Percentiles rank a stretch among this genome's conserved stretches.
phyloP scores from a whole-genome alignment of 2,329 filamentous ascomycete species.

The Fusarium goolgardi region DNA sequence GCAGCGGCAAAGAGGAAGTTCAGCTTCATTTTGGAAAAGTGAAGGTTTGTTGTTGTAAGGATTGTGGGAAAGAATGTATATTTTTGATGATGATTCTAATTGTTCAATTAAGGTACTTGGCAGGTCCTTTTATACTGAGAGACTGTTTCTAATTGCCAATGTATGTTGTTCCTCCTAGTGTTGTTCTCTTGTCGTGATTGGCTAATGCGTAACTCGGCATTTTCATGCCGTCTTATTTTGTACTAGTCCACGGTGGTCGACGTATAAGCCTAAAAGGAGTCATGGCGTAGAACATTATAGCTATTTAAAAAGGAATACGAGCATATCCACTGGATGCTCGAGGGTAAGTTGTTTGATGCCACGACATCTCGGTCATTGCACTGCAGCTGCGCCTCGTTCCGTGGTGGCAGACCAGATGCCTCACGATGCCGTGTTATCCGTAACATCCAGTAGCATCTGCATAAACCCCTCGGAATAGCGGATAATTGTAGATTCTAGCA shows the following conservation, averaged over 20 bases:
- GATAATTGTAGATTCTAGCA: not conserved
- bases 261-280: not conserved
- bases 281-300: not conserved
- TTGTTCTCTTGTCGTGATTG: not conserved
- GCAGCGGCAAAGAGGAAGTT: constrained; percentile 20
- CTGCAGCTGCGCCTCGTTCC: not conserved
- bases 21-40: constrained; percentile 23
- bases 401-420: not conserved
- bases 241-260: not conserved
- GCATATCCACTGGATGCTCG: not conserved
- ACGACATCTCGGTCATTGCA: not conserved
- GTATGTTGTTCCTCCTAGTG: not conserved
- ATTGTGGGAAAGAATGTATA: not conserved
- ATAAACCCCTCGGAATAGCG: not conserved
- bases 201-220: constrained; percentile 24
- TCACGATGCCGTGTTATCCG: constrained; percentile 13
- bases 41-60: not conserved
- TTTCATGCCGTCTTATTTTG: constrained; percentile 11
- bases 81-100: not conserved
- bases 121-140: constrained; percentile 6
- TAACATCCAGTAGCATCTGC: not conserved
- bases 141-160: too few relatives aligned
- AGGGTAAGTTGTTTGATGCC: not conserved
- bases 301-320: constrained; percentile 1
- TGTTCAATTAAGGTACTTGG: not conserved